phyloP scores from a whole-genome alignment of 2,329 filamentous ascomycete genomes.

The Coniochaeta sp. region DNA sequence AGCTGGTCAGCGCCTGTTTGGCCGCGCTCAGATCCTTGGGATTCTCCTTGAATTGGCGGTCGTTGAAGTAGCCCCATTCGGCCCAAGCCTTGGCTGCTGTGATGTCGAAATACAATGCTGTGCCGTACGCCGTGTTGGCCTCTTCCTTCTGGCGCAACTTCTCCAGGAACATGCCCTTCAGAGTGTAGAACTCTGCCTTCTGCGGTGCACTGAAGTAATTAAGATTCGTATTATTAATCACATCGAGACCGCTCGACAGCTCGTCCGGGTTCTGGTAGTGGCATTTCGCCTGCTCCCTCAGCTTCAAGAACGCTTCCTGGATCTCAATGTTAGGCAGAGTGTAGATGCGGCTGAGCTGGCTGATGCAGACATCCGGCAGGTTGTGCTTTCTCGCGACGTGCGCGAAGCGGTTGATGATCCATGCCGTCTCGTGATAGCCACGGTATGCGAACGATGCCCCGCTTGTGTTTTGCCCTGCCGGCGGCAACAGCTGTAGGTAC shows the following conservation, averaged over 20 bases:
- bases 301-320: constrained; percentile 95
- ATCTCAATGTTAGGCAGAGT: constrained; percentile 99
- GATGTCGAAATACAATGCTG: constrained; percentile 92
- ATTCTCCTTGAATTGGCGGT: constrained; percentile 90
- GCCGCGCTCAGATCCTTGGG: constrained; percentile 75
- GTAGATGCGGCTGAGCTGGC: constrained; percentile 93
- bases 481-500: constrained; percentile 78
- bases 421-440: constrained; percentile 96
- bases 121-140: constrained; percentile 88
- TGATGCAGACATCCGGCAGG: constrained; percentile 94
- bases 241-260: constrained; percentile 85
- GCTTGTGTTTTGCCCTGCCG: constrained; percentile 70
- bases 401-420: constrained; percentile 99
- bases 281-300: constrained; percentile 97
- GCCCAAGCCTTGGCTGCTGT: constrained; percentile 96
- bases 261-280: constrained; percentile 96
- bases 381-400: constrained; percentile 97
- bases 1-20: constrained; percentile 88
- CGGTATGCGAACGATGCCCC: constrained; percentile 94
- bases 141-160: constrained; percentile 87
- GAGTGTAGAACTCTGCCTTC: constrained; percentile 97
- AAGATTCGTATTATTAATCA: constrained; percentile 99
- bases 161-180: constrained; percentile 98
- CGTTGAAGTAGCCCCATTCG: constrained; percentile 98
- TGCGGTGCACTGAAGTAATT: constrained; percentile 96